Evolutionary conservation across 1,284 basidiomycete genomes (phyloP).

Genomic region (Vanrija sp.): DNA sequence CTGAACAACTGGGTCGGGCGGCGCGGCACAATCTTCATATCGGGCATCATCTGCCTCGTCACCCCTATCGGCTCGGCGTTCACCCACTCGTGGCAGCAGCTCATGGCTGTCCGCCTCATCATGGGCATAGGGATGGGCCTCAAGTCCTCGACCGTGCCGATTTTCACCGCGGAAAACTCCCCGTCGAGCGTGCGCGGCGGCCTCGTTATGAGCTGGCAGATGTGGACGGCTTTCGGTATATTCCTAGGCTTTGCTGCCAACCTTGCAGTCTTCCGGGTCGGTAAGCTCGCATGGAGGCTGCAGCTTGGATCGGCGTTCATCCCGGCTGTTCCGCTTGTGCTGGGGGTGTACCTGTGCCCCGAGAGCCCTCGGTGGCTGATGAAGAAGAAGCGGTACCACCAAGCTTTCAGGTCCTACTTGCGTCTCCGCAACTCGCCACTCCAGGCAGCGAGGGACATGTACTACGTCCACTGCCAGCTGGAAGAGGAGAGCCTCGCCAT

Average conservation of each 20-base stretch:
- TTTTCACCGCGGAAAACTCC: slow-evolving; percentile 45
- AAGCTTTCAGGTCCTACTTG: slow-evolving; percentile 63
- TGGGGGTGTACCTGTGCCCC: slow-evolving; percentile 59
- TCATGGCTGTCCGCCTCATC: slow-evolving; percentile 48
- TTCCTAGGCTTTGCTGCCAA: slow-evolving; percentile 25
- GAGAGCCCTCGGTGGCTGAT: slow-evolving; percentile 70
- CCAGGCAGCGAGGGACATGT: slow-evolving; percentile 71
- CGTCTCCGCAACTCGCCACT: slow-evolving; percentile 63
- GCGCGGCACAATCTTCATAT: slow-evolving; percentile 66
- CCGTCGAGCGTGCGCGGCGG: slow-evolving; percentile 54
- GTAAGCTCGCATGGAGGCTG: slow-evolving; percentile 48
- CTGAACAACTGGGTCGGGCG: slow-evolving; percentile 61
- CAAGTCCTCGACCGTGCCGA: slow-evolving; percentile 53
- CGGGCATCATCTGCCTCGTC: slow-evolving; percentile 57
- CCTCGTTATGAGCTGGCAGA: slow-evolving; percentile 53
- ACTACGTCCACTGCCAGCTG: slow-evolving; percentile 51
- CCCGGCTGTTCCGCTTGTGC: slow-evolving; percentile 44
- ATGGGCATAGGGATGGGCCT: slow-evolving; percentile 49
- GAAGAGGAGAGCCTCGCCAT: slow-evolving; percentile 33
- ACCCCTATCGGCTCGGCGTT: slow-evolving; percentile 57
- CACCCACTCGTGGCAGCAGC: slow-evolving; percentile 57
- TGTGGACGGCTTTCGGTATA: slow-evolving; percentile 51
- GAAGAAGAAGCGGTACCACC: slow-evolving; percentile 60
- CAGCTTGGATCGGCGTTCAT: slow-evolving; percentile 52
- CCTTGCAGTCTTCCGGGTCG: slow-evolving; percentile 25